Evolutionary conservation across 1,284 basidiomycete species (phyloP), one percentile per base, ranked within the genome.

Genomic region (Sanghuangporus sanghuang): DNA sequence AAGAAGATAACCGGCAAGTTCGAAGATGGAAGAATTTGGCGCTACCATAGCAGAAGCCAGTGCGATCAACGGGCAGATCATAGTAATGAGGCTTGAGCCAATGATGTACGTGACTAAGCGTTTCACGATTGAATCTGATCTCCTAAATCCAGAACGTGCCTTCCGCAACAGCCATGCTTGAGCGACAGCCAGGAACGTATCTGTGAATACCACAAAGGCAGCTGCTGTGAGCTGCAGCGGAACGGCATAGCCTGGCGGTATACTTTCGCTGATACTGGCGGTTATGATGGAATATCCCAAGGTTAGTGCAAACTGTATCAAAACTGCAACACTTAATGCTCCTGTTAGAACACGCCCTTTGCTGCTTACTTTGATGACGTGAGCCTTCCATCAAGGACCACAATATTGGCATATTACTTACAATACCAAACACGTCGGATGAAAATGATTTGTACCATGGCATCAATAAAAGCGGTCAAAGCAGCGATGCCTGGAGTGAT

Each of bases 81-180:
- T n/a, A 14, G 44, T 46, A 7, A 46, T n/a, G 2, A 46, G 16
- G 16, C 44, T 18, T 7, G 59, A 60, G 6, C 59, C n/a, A 11
- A 63, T 21, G 16, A 12, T 63, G 46, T 49, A 63, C 6, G 27
- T 9, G 39, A 63, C 48, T 6, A 63, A 42, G 8, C 38, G 5
- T 7, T 46, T 61, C 16, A 63, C 32, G 27, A 60, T 49, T 11
- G 57, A 38, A n/a, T 63, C 62, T 18, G 52, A 18, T 23, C 52
- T n/a, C 35, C 16, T 48, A 23, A 64, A 21, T 14, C 62, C 62
- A n/a, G 46, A 52, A 5, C 58, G 21, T 7, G 14, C 21, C 36
- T 21, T 53, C 27, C 59, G 35, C 3, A 64, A 39, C 4, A 38
- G 44, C 42, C 12, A 64, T 14, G 55, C 36, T 27, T 60, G 11